Percentiles rank a stretch among this genome's conserved stretches.
phyloP scores from a whole-genome alignment of 2,329 filamentous ascomycete species.

The Fonsecaea multimorphosa region DNA sequence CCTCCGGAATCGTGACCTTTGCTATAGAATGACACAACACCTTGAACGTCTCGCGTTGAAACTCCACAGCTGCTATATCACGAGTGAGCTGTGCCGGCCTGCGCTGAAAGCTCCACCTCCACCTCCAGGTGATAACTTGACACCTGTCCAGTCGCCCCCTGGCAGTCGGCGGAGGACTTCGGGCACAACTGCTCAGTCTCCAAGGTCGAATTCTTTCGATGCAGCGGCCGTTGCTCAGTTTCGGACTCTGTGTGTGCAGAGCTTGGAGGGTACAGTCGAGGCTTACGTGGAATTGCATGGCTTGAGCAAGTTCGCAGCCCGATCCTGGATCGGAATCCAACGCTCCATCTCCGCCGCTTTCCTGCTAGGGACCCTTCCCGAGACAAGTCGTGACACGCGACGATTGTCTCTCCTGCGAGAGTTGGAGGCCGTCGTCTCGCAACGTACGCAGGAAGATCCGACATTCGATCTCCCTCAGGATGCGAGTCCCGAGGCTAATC shows the following conservation, averaged over 20 bases:
- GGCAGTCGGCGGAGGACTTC: conserved; percentile 28
- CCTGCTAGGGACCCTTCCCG: conserved; percentile 54
- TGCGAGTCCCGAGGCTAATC: conserved; percentile 33
- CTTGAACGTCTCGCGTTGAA: conserved; percentile 66
- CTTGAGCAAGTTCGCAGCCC: conserved; percentile 50
- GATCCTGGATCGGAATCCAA: conserved; percentile 56
- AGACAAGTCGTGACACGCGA: conserved; percentile 50
- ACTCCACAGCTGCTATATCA: conserved; percentile 67
- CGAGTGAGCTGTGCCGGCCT: conserved; percentile 67
- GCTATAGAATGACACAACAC: conserved; percentile 55
- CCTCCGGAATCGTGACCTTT: conserved; percentile 59
- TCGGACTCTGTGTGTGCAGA: conserved; percentile 62
- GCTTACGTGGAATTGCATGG: conserved; percentile 64
- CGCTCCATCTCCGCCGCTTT: conserved; percentile 56
- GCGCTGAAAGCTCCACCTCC: conserved; percentile 57
- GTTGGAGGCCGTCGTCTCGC: conserved; percentile 53
- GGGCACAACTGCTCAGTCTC: conserved; percentile 24
- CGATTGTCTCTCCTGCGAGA: conserved; percentile 50
- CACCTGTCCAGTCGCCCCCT: conserved; percentile 34
- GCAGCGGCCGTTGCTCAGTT: conserved; percentile 43
- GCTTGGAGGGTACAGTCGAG: conserved; percentile 62
- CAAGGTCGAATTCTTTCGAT: conserved; percentile 26
- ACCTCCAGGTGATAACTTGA: conserved; percentile 19
- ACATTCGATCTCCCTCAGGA: conserved; percentile 33
- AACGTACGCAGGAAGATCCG: conserved; percentile 46